Evolutionary conservation across 108 stramenopile genomes (phyloP), one percentile per base, ranked within the genome.

Genomic region (Asterionellopsis glacialis): DNA sequence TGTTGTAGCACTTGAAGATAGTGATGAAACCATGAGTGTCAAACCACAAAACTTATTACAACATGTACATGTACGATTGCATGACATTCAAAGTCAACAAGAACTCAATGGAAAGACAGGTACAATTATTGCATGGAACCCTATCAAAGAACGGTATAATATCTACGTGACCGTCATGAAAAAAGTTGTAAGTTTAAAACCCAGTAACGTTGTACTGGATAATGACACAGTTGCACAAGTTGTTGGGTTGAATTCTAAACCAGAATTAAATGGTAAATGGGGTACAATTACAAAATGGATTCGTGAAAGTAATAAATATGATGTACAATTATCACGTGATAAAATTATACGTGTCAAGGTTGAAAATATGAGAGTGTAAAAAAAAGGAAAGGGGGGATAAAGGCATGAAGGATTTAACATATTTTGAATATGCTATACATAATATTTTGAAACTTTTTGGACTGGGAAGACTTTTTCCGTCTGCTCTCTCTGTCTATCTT

Each of bases 261-360:
- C 88, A 40, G 84, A 93, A 72, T 61, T 93, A 70, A 93, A 93
- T 68, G 91, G 84, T 44, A 78, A 80, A 64, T 87, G 81, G 79
- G 91, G 91, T 25, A 93, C 91, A 27, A 86, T 93, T 64, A 93
- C 83, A 59, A 53, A 59, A 12, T 92, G 87, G 80, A 71, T 82
- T 19, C 68, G 58, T 26, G 79, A 84, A 3, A 65, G 81, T 21
- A 82, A 84, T 27, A 82, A 86, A 51, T 92, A 92, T 64, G 87
- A 92, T 65, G 79, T 92, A 12, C 91, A 92, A 68, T 45, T 92
- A 38, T 92, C 91, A 38, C 49, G 70, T 0, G 76, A 78, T 61
- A 77, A 88, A 56, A 76, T 92, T 53, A 68, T 92, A 48, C 74
- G 87, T 24, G 65, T 92, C 38, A 92, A 92, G 73, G 67, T 83